Evolutionary conservation across 2,329 filamentous ascomycete species (phyloP), one percentile per base, ranked within the genome.

Genomic region (Diaporthe sp.): DNA sequence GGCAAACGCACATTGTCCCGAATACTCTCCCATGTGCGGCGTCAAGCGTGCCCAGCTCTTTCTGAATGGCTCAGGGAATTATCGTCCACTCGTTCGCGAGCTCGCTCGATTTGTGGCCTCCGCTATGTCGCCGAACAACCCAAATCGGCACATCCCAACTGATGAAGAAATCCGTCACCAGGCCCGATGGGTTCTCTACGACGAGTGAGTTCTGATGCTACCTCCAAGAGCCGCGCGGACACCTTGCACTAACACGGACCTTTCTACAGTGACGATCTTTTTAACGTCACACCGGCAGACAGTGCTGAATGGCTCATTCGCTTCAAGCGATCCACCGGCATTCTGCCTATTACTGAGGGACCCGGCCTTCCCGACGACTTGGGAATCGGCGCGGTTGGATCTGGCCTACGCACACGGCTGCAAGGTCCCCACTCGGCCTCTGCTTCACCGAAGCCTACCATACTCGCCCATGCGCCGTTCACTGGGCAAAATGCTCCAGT

Each of bases 101-200:
- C 83, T 93, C 39, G 83, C 81, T 49, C 86, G 90, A 42, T 92
- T 87, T 81, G 88, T 89, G 3, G 84, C 84, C 20, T 84, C 87
- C 7, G 86, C 86, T 34, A 90, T 88, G 86, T 92, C 90, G 5
- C 82, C 88, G 0, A 90, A 92, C 78, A 92, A 92, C 77, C 91
- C 90, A 2, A 91, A 88, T 80, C 85, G 85, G 55, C 90, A 92
- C 75, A 83, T 89, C n/a, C 91, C 88, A 0, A 88, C 86, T 0
- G 91, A 92, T 77, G 86, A 89, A n/a, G 91, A 92, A 79, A 82
- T 93, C n/a, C 89, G 91, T 79, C 88, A 91, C 77, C 91, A 92
- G 80, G 90, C 91, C 3, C 87, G 91, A 25, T 92, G 90, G 89
- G 87, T 92, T 49, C 82, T 92, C 0, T 92, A 91, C 75, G 90